Percentiles rank a stretch among this genome's conserved stretches.
Evolutionary conservation across 2,329 filamentous ascomycete species (phyloP).

Genomic region (Elsinoe fawcettii): DNA sequence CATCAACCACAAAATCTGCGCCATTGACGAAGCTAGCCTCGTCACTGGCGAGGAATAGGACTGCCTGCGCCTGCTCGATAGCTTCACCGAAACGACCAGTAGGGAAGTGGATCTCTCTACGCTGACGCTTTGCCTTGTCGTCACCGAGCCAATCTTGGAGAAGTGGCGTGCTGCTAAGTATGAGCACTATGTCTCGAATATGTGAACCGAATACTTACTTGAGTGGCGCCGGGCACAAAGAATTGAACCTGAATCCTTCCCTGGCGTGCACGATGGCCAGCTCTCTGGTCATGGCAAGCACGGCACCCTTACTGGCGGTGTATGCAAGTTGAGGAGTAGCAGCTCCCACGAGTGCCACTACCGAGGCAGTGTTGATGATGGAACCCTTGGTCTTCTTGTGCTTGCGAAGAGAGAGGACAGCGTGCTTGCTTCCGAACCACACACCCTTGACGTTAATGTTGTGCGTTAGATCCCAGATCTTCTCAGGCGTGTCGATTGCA

Average conservation of each 20-base stretch:
- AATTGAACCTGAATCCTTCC: constrained; percentile 85
- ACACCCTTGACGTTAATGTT: constrained; percentile 96
- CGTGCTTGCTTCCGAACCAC: constrained; percentile 94
- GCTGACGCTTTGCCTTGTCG: constrained; percentile 68
- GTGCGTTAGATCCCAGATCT: constrained; percentile 90
- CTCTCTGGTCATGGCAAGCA: constrained; percentile 82
- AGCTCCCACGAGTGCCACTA: constrained; percentile 78
- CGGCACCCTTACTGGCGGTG: constrained; percentile 88
- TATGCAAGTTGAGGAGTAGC: constrained; percentile 88
- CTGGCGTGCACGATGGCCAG: constrained; percentile 85
- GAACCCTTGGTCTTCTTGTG: constrained; percentile 71
- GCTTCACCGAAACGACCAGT: constrained; percentile 83
- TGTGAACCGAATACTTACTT: constrained; percentile 46
- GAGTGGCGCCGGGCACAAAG: constrained; percentile 79
- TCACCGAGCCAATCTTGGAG: constrained; percentile 91
- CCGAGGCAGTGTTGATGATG: constrained; percentile 87
- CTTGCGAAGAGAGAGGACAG: constrained; percentile 70
- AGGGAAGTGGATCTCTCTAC: constrained; percentile 85
- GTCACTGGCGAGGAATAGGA: constrained; percentile 78
- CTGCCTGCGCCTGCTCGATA: constrained; percentile 85
- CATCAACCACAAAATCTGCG: constrained; percentile 89
- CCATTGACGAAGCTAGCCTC: constrained; percentile 87
- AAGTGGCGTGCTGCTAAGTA: constrained; percentile 58
- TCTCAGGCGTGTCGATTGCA: constrained; percentile 75
- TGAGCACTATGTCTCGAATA: neutral